phyloP scores from a whole-genome alignment of 495 filamentous ascomycete genomes.

The Aspergillus panamensis region DNA sequence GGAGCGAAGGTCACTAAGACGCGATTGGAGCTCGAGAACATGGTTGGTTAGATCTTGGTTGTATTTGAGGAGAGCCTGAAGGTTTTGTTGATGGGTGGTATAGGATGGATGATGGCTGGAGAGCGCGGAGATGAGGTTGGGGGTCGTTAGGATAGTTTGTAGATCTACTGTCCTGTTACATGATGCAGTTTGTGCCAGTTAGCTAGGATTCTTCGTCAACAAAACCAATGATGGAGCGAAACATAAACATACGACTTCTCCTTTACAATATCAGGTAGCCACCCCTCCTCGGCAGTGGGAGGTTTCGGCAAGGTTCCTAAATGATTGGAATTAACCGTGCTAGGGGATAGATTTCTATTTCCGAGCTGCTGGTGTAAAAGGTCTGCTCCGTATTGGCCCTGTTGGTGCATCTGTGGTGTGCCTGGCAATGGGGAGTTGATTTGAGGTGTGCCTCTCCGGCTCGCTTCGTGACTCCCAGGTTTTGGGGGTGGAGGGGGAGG shows the following conservation, averaged over 20 bases:
- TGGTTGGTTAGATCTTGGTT: conserved; percentile 68
- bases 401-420: conserved; percentile 31
- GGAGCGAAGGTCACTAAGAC: conserved; percentile 59
- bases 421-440: conserved; percentile 31
- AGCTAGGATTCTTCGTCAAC: not conserved
- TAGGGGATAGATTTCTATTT: conserved; percentile 18
- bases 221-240: not conserved
- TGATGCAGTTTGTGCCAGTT: conserved; percentile 34
- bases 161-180: conserved; percentile 53
- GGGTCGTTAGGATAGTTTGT: conserved; percentile 59
- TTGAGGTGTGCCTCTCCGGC: conserved; percentile 61
- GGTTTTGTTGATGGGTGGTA: conserved; percentile 44
- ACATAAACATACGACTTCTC: conserved; percentile 62
- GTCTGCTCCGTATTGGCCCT: conserved; percentile 26
- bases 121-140: conserved; percentile 58
- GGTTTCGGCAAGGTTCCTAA: conserved; percentile 30
- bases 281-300: conserved; percentile 47
- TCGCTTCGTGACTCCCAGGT: conserved; percentile 63
- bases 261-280: conserved; percentile 66
- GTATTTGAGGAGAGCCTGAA: conserved; percentile 54
- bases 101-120: conserved; percentile 61
- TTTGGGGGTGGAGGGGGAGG: conserved; percentile 73
- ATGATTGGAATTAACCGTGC: conserved; percentile 12
- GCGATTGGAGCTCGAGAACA: conserved; percentile 58
- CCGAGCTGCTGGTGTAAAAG: conserved; percentile 18